These are phyloP conservation scores for Casuarina equisetifolia DNA, from an alignment of 306 rosid genomes.

Conservation along the genomic window DNA sequence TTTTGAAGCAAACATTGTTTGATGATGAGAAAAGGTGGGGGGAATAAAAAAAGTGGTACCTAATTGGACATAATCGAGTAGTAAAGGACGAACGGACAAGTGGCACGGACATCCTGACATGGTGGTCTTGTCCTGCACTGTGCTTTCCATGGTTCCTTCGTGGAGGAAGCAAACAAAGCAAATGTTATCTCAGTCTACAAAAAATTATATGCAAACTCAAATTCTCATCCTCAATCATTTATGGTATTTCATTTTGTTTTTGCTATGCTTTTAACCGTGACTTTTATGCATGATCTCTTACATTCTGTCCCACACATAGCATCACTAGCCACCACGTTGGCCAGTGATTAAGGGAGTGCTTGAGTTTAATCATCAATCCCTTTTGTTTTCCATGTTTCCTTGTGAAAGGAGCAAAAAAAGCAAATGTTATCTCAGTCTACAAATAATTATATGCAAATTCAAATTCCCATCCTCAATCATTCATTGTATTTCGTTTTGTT, in stretches of 20 bases:
- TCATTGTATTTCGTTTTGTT: background rate
- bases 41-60: background rate
- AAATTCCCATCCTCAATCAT: background rate
- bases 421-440: too few species aligned
- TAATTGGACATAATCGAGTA: background rate
- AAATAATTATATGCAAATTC: background rate
- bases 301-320: too few species aligned
- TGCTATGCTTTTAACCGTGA: background rate
- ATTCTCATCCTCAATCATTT: background rate
- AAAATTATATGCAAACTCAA: background rate
- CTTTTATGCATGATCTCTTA: too few species aligned
- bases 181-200: background rate
- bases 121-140: background rate
- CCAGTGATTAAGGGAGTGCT: too few species aligned
- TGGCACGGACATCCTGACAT: background rate
- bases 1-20: background rate
- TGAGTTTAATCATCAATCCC: too few species aligned
- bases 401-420: background rate
- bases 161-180: background rate
- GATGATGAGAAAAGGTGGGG: background rate
- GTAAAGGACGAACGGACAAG: background rate
- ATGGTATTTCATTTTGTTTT: background rate
- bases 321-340: too few species aligned
- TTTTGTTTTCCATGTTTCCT: background rate
- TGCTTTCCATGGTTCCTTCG: background rate